A percentile compares a stretch with the other conserved stretches of the same genome.
These are phyloP conservation scores for Murraya paniculata DNA, from an alignment of 345 rosid genomes.

Conservation along the genomic window DNA sequence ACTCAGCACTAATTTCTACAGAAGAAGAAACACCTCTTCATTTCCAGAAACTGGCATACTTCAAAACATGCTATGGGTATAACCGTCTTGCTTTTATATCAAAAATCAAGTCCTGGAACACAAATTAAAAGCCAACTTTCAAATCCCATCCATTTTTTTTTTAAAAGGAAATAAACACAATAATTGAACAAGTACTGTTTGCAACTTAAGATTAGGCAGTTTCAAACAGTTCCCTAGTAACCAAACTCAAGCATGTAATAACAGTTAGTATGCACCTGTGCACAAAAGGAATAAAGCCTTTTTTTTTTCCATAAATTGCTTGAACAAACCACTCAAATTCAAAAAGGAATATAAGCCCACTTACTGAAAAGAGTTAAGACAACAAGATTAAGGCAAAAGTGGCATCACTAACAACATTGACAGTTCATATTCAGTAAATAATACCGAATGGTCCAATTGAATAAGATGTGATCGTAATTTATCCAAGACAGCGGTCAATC, in stretches of 20 bases:
- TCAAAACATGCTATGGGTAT: constrained; percentile 15
- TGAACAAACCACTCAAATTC: background rate
- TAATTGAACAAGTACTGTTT: background rate
- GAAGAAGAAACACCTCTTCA: constrained; percentile 49
- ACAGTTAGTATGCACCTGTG: constrained; percentile 11
- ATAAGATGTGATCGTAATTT: background rate
- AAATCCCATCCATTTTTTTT: background rate
- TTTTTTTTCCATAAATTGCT: background rate
- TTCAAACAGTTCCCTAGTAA: background rate
- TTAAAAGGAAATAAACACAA: background rate
- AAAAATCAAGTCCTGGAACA: background rate
- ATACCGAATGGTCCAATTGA: background rate
- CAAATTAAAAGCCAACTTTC: background rate
- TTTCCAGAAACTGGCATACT: constrained; percentile 51
- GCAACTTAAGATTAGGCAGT: background rate
- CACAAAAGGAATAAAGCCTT: background rate
- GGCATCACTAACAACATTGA: background rate
- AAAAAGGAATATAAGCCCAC: background rate
- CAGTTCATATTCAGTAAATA: background rate
- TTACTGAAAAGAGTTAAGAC: background rate
- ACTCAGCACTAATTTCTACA: constrained; percentile 11
- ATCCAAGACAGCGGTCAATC: background rate
- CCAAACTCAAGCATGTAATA: background rate
- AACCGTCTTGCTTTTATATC: constrained; percentile 20
- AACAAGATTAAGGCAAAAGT: background rate